Conservation (phyloP, 2,329 filamentous ascomycete species). For the Cylindrodendrum hubeiense region DNA sequence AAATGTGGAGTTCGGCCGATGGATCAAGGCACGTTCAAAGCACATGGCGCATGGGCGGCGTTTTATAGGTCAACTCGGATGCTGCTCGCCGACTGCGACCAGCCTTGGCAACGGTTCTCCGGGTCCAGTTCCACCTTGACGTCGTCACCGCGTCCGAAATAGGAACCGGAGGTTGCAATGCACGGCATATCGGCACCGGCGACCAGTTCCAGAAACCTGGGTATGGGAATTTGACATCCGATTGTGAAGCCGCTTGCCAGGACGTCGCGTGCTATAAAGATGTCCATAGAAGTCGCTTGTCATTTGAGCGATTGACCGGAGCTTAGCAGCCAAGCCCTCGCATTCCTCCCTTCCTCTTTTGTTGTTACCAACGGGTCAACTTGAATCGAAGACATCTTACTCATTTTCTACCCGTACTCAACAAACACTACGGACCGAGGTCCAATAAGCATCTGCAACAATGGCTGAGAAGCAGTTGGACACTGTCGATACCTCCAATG, state of each 20-base stretch:
- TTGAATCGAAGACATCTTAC: neutral
- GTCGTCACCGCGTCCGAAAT: conserved; percentile 4
- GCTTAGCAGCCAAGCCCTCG: neutral
- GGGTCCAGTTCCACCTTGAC: neutral
- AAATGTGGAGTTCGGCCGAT: neutral
- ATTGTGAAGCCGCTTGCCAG: neutral
- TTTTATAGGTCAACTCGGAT: conserved; percentile 21
- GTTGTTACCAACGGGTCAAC: neutral
- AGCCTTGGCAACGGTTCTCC: neutral
- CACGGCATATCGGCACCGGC: conserved; percentile 16
- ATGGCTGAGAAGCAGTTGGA: conserved; percentile 16
- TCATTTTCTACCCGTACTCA: neutral
- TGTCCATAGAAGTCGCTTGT: neutral
- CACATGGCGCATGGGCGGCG: neutral
- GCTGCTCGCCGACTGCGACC: neutral
- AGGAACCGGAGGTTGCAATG: neutral
- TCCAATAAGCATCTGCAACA: neutral
- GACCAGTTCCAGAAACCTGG: neutral
- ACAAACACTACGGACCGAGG: neutral
- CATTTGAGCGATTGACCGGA: neutral
- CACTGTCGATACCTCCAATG: neutral
- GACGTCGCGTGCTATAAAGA: conserved; percentile 18
- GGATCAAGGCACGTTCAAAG: too few relatives aligned
- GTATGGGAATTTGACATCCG: neutral
- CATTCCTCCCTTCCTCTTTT: neutral